phyloP scores from a whole-genome alignment of 2,329 filamentous ascomycete species.

The Pezicula radicicola region DNA sequence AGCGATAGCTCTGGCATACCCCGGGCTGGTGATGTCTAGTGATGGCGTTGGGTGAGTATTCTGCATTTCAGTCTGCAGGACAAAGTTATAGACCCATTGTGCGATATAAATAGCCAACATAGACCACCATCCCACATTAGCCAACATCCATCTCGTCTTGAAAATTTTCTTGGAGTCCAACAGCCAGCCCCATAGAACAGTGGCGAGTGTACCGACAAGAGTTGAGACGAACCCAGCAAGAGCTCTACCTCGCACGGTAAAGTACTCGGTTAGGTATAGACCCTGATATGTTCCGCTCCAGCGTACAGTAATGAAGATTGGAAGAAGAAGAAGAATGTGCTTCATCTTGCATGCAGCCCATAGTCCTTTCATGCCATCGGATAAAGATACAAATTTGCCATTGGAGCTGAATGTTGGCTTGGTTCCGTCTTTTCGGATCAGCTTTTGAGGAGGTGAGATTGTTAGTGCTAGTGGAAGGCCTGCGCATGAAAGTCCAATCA shows the following conservation, averaged over 20 bases:
- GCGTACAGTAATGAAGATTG: slow-evolving; percentile 65
- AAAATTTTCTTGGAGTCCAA: slow-evolving; percentile 11
- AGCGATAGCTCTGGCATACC: slow-evolving; percentile 63
- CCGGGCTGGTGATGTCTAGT: slow-evolving; percentile 58
- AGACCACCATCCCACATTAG: slow-evolving; percentile 53
- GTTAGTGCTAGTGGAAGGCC: slow-evolving; percentile 62
- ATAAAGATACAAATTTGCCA: too few species aligned
- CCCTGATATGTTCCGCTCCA: slow-evolving; percentile 59
- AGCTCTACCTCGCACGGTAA: slow-evolving; percentile 64
- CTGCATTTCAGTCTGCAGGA: too few species aligned
- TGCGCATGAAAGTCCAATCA: slow-evolving; percentile 65
- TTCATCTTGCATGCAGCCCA: slow-evolving; percentile 53
- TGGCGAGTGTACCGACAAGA: slow-evolving; percentile 59
- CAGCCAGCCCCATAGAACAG: slow-evolving; percentile 56
- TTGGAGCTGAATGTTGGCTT: slow-evolving; percentile 14
- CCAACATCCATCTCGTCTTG: slow-evolving; percentile 28
- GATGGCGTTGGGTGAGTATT: slow-evolving; percentile 44
- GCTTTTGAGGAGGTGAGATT: slow-evolving; percentile 55
- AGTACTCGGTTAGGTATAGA: slow-evolving; percentile 58
- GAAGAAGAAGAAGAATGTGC: slow-evolving; percentile 58
- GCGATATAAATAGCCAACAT: slow-evolving; percentile 48
- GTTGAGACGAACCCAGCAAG: slow-evolving; percentile 68
- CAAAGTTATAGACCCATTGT: too few species aligned
- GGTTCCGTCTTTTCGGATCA: slow-evolving; percentile 60
- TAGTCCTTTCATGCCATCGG: slow-evolving; percentile 57